phyloP scores from a whole-genome alignment of 345 rosid genomes.

The Carallia pectinifolia region DNA sequence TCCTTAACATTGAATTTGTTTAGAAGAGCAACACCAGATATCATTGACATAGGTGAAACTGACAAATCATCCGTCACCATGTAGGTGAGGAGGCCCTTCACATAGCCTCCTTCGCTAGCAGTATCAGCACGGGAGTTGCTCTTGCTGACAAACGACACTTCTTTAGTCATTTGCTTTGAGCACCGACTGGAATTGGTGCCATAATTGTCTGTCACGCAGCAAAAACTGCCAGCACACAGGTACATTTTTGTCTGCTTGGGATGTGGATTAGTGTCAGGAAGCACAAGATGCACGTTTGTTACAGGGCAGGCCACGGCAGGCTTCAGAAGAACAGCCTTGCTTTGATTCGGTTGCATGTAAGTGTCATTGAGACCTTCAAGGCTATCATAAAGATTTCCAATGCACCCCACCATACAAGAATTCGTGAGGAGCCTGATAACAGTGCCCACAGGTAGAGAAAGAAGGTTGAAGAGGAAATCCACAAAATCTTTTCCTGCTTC shows the following conservation, averaged over 20 bases:
- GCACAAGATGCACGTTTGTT: background rate
- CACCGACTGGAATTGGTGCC: background rate
- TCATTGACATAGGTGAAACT: slow-evolving; percentile 30
- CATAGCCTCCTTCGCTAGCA: slow-evolving; percentile 24
- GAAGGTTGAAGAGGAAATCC: slow-evolving; percentile 29
- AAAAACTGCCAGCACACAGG: background rate
- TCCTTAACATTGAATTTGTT: slow-evolving; percentile 18
- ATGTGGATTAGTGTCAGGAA: background rate
- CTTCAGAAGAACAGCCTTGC: slow-evolving; percentile 14
- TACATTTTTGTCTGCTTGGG: background rate
- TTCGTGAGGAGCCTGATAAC: slow-evolving; percentile 4
- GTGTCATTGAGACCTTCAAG: slow-evolving; percentile 14
- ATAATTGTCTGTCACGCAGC: background rate
- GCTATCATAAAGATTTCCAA: slow-evolving; percentile 20
- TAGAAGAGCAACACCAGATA: slow-evolving; percentile 11
- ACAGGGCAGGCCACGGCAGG: background rate
- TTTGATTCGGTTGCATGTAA: slow-evolving; percentile 12
- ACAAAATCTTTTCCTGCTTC: slow-evolving; percentile 37
- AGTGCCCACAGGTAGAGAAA: slow-evolving; percentile 18
- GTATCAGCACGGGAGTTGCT: background rate
- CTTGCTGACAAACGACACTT: background rate
- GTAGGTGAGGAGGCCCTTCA: slow-evolving; percentile 27
- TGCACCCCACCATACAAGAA: slow-evolving; percentile 11
- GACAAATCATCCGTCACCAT: slow-evolving; percentile 37
- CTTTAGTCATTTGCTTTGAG: fast-evolving